Percentiles rank a stretch among this genome's conserved stretches.
phyloP scores from a whole-genome alignment of 148 eudicot species.

The Linanthus parryae region DNA sequence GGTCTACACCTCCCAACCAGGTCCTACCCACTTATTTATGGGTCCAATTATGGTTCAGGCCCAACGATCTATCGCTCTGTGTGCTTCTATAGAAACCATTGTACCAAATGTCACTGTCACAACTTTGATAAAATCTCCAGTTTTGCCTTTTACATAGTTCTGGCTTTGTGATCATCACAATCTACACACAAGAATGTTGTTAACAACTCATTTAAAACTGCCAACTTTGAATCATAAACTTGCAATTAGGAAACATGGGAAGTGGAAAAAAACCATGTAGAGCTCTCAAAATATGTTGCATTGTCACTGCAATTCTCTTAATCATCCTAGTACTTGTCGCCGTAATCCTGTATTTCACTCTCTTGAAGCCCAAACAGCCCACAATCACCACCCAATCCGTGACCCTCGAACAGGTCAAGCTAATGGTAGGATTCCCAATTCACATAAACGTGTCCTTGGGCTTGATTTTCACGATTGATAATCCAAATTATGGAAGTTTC shows the following conservation, averaged over 20 bases:
- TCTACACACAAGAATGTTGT: not conserved
- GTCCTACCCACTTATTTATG: too few relatives aligned
- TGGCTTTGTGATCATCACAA: not conserved
- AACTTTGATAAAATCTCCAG: conserved; percentile 21
- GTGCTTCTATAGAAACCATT: too few relatives aligned
- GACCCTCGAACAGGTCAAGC: conserved; percentile 12
- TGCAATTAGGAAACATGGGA: not conserved
- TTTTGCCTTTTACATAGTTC: conserved; percentile 10
- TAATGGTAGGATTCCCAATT: not conserved
- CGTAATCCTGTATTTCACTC: conserved; percentile 20
- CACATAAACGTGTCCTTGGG: conserved; percentile 25
- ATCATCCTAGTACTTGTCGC: conserved; percentile 5
- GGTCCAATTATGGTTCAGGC: too few relatives aligned
- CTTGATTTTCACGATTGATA: conserved; percentile 10
- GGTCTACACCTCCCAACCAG: too few relatives aligned
- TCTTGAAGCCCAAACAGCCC: conserved; percentile 33
- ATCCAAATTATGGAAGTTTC: conserved; percentile 28
- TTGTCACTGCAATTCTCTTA: conserved; percentile 10
- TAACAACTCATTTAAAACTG: not conserved
- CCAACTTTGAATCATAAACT: not conserved
- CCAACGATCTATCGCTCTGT: too few relatives aligned
- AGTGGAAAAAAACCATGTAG: conserved; percentile 1
- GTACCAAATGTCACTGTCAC: too few relatives aligned
- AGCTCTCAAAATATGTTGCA: conserved; percentile 20
- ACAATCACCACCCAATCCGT: conserved; percentile 21